phyloP scores from a whole-genome alignment of 1,284 basidiomycete species.

The Naganishia sp. region DNA sequence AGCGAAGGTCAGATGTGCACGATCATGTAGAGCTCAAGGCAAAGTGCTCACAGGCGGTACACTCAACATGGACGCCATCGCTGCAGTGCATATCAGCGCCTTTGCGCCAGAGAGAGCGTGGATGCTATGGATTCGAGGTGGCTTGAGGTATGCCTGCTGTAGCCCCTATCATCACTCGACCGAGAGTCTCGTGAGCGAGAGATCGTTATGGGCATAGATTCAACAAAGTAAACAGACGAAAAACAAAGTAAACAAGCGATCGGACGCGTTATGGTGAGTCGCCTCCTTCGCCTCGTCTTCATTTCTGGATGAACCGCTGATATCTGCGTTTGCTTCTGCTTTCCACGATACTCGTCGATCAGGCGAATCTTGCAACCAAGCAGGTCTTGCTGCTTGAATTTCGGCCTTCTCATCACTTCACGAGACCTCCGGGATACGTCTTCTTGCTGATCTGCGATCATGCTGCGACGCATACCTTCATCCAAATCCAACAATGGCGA shows the following conservation, averaged over 20 bases:
- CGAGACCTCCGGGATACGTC: neutral
- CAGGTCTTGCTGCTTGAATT: slow-evolving; percentile 6
- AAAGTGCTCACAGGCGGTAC: slow-evolving; percentile 6
- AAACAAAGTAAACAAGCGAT: slow-evolving; percentile 20
- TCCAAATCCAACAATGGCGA: slow-evolving; percentile 29
- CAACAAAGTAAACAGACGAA: slow-evolving; percentile 4
- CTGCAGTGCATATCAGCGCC: too few species aligned
- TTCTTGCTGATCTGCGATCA: neutral
- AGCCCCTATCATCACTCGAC: neutral
- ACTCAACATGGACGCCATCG: neutral
- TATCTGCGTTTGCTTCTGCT: neutral
- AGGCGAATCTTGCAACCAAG: neutral
- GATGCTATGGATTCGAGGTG: neutral
- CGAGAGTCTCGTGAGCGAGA: neutral
- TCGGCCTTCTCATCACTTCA: neutral
- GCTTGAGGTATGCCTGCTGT: neutral
- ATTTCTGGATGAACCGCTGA: neutral
- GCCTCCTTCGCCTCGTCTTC: neutral
- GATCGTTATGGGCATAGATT: neutral
- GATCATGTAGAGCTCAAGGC: too few species aligned
- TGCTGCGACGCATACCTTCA: slow-evolving; percentile 20
- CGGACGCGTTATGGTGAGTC: slow-evolving; percentile 5
- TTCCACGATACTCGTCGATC: neutral
- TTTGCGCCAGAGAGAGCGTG: neutral
- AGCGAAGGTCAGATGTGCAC: neutral